Evolutionary conservation across 768 basidiomycete genomes (phyloP), one percentile per base, ranked within the genome.

Genomic region (Lentinula guzmanii): DNA sequence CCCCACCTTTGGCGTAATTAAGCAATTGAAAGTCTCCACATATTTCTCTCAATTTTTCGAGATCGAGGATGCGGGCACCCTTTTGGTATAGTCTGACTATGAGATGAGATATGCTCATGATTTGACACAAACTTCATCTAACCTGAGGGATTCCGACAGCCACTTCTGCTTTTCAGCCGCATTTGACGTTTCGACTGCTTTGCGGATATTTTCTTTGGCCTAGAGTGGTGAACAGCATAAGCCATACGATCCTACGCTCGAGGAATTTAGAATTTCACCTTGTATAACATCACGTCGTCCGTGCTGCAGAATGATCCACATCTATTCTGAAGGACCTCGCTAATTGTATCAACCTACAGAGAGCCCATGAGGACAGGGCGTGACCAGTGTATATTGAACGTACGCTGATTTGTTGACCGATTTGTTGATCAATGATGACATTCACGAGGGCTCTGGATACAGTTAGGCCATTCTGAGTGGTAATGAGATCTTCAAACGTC

Each of bases 291-390:
- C 48, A 99, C 97, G 74, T 99, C 97, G 69, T 98, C 97, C 2
- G 95, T 89, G 66, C 95, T 95, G 73, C 95, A 98, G 82, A 98
- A 98, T 13, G 95, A 93, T 2, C 96, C 95, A 66, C 97, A 99
- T 70, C 94, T 82, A 67, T 91, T 87, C 70, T 98, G 96, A 42
- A 99, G 75, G 46, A 95, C 86, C 68, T 98, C 95, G 70, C 93
- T 96, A 72, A 99, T 91, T 5, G 94, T 91, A 72, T 99, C 97
- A 64, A 99, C 92, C 95, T 96, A 62, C 33, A 62, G 58, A 37
- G 61, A 13, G n/a, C 62, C 65, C 56, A 63, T 56, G 64, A 43
- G 63, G n/a, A 31, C 35, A 39, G 16, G 64, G 62, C 39, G 67
- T 41, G 28, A 51, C 43, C 11, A 24, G 54, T 55, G 21, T 18